phyloP scores from a whole-genome alignment of 805 yeast genomes.

The Diddensiella santjacobensis region DNA sequence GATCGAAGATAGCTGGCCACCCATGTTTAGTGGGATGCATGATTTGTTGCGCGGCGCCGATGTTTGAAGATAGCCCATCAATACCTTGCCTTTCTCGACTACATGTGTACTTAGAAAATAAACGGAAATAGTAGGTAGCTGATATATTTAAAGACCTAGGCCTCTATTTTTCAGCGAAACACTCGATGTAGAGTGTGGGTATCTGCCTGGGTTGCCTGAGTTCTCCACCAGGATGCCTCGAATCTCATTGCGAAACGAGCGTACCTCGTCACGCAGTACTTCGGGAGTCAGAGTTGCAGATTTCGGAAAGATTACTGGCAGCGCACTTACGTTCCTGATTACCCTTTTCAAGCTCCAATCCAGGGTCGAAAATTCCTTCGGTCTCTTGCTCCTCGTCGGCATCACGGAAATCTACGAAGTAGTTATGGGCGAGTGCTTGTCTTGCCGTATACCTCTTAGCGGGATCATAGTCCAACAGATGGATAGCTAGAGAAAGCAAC shows the following conservation, averaged over 20 bases:
- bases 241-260: conserved; percentile 18
- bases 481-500: conserved; percentile 50
- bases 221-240: too few relatives aligned
- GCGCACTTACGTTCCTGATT: conserved; percentile 5
- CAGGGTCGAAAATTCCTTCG: conserved; percentile 54
- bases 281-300: too few relatives aligned
- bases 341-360: conserved; percentile 49
- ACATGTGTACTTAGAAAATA: too few relatives aligned
- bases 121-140: too few relatives aligned
- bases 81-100: too few relatives aligned
- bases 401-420: conserved; percentile 51
- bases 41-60: too few relatives aligned
- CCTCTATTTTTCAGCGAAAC: too few relatives aligned
- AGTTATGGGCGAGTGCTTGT: conserved; percentile 55
- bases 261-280: conserved; percentile 19
- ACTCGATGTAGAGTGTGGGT: too few relatives aligned
- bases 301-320: too few relatives aligned
- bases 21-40: conserved; percentile 62
- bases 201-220: too few relatives aligned
- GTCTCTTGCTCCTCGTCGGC: conserved; percentile 53
- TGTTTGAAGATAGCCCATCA: too few relatives aligned
- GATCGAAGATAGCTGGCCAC: conserved; percentile 76
- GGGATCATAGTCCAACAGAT: conserved; percentile 64
- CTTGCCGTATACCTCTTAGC: conserved; percentile 50
- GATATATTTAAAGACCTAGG: too few relatives aligned